Evolutionary conservation across 2,329 filamentous ascomycete genomes (phyloP), one percentile per base, ranked within the genome.

Genomic region (Calonectria honghensis): DNA sequence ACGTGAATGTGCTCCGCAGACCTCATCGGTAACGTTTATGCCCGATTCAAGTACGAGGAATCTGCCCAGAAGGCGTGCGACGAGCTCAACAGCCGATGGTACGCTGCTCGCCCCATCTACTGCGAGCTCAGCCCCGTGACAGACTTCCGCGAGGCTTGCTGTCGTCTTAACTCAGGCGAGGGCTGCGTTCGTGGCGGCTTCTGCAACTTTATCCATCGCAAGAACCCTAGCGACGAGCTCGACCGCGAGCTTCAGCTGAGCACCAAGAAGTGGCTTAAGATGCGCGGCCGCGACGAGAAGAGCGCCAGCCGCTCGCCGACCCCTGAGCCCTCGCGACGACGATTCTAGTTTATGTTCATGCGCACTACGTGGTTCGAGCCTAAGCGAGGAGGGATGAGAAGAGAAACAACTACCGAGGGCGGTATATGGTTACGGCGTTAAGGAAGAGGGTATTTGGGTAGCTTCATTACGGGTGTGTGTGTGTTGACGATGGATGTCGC

Each of bases 31-130:
- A 99, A 99, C 87, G 97, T 99, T 83, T 99, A 99, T 89, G 97
- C 97, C 67, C 95, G 97, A 80, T 99, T 98, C 94, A 99, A 99
- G 88, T 99, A 98, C 91, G 97, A 99, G 90, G 97, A 99, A 86
- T 94, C 93, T 70, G 96, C 97, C 67, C 96, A 98, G 85, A 92
- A 93, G 78, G 97, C 97, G 75, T 98, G 96, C 90, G 97, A 98
- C 87, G 94, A 94, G 75, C 92, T 98, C 81, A 99, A 98, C 87
- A 93, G 91, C 73, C 93, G 97, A 82, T 99, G 97, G 97, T 99
- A 99, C 88, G 96, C 97, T 75, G 97, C 95, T 27, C 91, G 97
- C 68, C 97, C 97, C 77, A 98, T 99, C 86, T 99, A 99, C 89
- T 98, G 96, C 92, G 97, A 99, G 87, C 89, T 99, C 72, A 96